phyloP scores from a whole-genome alignment of 305 asterid species.

The Stenogyne calaminthoides region DNA sequence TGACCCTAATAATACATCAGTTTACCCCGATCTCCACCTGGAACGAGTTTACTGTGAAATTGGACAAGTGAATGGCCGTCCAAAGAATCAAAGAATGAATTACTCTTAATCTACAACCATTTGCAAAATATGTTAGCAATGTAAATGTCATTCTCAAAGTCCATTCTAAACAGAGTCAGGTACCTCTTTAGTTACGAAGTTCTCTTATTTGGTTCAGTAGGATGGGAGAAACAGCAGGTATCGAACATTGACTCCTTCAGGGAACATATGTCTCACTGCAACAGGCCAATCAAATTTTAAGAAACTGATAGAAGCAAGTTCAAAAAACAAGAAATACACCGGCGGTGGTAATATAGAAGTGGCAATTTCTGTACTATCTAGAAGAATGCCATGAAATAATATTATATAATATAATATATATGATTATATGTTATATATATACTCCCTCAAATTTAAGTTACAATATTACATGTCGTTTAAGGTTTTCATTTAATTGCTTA shows the following conservation, averaged over 20 bases:
- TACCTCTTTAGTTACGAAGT: slow-evolving; percentile 19
- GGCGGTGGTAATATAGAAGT: background rate
- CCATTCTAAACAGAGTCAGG: background rate
- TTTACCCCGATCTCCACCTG: background rate
- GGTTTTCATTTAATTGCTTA: no score
- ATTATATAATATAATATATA: no score
- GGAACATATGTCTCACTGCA: slow-evolving; percentile 26
- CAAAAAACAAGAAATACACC: background rate
- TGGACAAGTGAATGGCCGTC: background rate
- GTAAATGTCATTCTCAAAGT: background rate
- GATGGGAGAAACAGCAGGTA: background rate
- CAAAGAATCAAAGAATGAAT: background rate
- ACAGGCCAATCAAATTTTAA: background rate
- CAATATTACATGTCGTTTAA: no score
- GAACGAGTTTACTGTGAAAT: background rate
- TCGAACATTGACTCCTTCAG: background rate
- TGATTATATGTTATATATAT: no score
- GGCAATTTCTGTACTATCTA: background rate
- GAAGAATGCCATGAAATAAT: background rate
- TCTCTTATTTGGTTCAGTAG: background rate
- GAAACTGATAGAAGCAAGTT: slow-evolving; percentile 3
- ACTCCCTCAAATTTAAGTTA: no score
- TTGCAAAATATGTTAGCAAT: background rate
- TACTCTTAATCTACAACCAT: background rate
- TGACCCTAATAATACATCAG: background rate